A percentile compares a stretch with the other conserved stretches of the same genome.
phyloP scores from a whole-genome alignment of 805 yeast genomes.

The Ogataea neopini region DNA sequence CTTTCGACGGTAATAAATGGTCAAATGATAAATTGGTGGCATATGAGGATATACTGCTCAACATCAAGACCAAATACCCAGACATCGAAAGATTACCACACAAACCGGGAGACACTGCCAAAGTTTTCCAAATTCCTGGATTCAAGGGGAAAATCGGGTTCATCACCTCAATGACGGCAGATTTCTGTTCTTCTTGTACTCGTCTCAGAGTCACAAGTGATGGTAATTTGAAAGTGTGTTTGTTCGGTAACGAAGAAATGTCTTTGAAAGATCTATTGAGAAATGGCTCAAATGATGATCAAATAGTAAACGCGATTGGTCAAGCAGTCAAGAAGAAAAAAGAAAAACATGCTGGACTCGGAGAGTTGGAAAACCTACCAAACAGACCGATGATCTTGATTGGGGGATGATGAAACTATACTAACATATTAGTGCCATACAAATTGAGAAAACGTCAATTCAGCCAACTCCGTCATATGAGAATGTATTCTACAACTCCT shows the following conservation, averaged over 20 bases:
- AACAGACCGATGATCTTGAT: conserved; percentile 59
- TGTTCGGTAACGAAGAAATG: conserved; percentile 54
- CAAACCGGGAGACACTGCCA: conserved; percentile 51
- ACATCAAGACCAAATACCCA: conserved; percentile 36
- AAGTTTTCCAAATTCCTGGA: conserved; percentile 43
- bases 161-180: conserved; percentile 56
- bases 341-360: conserved; percentile 54
- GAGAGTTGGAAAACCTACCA: conserved; percentile 44
- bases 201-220: conserved; percentile 52
- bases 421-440: too few relatives aligned
- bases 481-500: not conserved
- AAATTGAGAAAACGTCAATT: too few relatives aligned
- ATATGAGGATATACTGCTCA: conserved; percentile 43
- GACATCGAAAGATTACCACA: conserved; percentile 24
- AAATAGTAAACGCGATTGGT: conserved; percentile 42
- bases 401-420: conserved; percentile 59
- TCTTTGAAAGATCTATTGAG: conserved; percentile 47
- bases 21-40: conserved; percentile 44
- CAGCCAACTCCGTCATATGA: too few relatives aligned
- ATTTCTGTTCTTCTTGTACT: conserved; percentile 55
- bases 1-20: conserved; percentile 59
- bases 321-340: conserved; percentile 47
- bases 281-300: conserved; percentile 35
- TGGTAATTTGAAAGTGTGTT: conserved; percentile 55
- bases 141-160: conserved; percentile 50